Evolutionary conservation across 345 rosid species (phyloP).

Genomic region (Durio zibethinus): DNA sequence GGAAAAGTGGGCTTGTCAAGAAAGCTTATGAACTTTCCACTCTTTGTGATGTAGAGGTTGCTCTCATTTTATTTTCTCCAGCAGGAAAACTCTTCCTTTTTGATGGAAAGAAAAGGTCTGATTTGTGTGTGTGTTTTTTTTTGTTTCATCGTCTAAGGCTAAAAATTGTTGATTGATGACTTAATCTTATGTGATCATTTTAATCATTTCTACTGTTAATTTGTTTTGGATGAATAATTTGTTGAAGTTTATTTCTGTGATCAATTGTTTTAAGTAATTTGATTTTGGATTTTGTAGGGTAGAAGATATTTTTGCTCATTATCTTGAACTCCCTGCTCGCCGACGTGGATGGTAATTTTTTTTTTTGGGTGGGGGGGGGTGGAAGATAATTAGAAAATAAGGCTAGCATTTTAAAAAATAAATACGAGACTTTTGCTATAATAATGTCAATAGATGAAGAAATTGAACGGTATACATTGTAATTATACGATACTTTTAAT

Average conservation of each 20-base stretch:
- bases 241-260: not conserved
- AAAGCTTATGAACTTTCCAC: slow-evolving; percentile 36
- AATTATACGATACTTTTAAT: not conserved
- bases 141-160: not conserved
- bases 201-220: not conserved
- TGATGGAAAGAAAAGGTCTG: slow-evolving; percentile 26
- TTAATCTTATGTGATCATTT: not conserved
- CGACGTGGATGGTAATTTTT: not conserved
- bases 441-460: not conserved
- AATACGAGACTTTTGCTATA: not conserved
- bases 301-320: not conserved
- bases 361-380: not conserved
- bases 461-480: not conserved
- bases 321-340: slow-evolving; percentile 4
- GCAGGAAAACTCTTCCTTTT: slow-evolving; percentile 30
- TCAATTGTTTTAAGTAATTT: not conserved
- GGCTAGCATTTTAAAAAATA: no score
- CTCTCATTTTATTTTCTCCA: slow-evolving; percentile 28
- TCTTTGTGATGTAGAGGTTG: slow-evolving; percentile 28
- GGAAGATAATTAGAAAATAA: no score
- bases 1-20: slow-evolving; percentile 32
- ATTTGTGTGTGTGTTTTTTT: not conserved
- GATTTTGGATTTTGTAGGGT: not conserved
- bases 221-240: not conserved
- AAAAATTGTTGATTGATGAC: not conserved